Evolutionary conservation across 495 filamentous ascomycete species (phyloP).

Genomic region (Trichoderma virens): DNA sequence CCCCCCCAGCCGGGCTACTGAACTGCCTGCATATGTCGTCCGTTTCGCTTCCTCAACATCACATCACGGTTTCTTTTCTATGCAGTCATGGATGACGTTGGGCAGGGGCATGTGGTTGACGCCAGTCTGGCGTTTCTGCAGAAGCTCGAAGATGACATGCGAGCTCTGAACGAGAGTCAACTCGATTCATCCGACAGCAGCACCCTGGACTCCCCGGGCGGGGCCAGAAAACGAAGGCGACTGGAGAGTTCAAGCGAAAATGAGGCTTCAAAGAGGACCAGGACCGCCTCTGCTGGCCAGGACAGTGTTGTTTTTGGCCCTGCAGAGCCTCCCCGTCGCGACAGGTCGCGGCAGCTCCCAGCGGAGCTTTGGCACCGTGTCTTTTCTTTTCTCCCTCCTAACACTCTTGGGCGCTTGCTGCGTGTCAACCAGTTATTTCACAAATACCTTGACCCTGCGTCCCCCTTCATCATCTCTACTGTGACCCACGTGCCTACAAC

Average conservation of each 20-base stretch:
- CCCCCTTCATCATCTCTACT: constrained; percentile 21
- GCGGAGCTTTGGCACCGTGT: constrained; percentile 49
- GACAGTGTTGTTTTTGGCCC: not conserved
- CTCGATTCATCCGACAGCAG: not conserved
- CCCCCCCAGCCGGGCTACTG: too few species aligned
- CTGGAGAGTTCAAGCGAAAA: not conserved
- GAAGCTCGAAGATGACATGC: not conserved
- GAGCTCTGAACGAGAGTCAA: not conserved
- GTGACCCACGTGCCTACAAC: too few species aligned
- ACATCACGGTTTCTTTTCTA: not conserved
- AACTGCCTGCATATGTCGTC: too few species aligned
- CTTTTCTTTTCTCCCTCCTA: constrained; percentile 47
- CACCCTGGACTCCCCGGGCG: not conserved
- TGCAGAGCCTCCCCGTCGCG: not conserved
- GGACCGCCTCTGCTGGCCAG: not conserved
- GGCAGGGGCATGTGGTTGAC: not conserved
- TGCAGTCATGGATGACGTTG: not conserved
- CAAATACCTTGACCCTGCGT: constrained; percentile 40
- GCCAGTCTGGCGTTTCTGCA: not conserved
- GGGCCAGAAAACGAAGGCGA: not conserved
- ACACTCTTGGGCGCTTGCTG: constrained; percentile 41
- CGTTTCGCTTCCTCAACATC: not conserved
- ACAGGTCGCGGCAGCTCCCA: constrained; percentile 23
- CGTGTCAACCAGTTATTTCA: constrained; percentile 46
- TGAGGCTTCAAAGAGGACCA: not conserved